Base-by-base conservation (phyloP, 1,284 basidiomycete species). In the Microbotryomycetes sp. region DNA sequence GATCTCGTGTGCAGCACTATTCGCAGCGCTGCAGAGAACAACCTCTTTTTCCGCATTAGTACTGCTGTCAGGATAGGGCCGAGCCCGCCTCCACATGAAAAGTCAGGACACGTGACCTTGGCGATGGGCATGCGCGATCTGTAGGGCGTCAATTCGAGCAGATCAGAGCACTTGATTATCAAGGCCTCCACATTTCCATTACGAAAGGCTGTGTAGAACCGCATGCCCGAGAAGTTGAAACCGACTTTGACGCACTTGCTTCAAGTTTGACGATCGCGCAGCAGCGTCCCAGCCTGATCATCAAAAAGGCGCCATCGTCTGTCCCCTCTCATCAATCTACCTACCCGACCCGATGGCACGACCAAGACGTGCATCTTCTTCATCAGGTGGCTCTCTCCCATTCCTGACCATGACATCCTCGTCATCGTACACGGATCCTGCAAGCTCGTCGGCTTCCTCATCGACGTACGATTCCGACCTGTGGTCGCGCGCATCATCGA, bases 401-500 rank as follows among this genome's bases (percentile, higher is more conserved):
- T 5, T 27, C 47, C 4, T 30, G 50, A 23, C 30, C 50, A 13
- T 52, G 41, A 18, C n/a, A 52, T 18, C 31, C 47, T 5, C 51
- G 50, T 54, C 21, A 23, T 23, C 28, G 52, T 30, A 11, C 21
- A 41, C 18, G 35, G 35, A 41, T 18, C 9, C 9, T 18, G 35
- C 11, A 9, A 11, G 11, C 9, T 11, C 35, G 35, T 41, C 35
- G 35, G 35, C 11, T 41, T 41, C 35, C 35, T 41, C 35, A 41
- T 41, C 35, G 18, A 18, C 35, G 9, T 41, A 41, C 35, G 35
- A 41, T 41, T 41, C 35, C 21, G 48, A 50, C 21, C 21, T 23
- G 9, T 27, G 26, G 48, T 23, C 21, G 11, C 48, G 21, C 9
- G 48, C 63, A 30, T 64, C 59, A 28, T 60, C 57, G 26, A 54